Evolutionary conservation across 1,139 yeast genomes (phyloP).

Genomic region (Keqinozyma sinolaborantium): DNA sequence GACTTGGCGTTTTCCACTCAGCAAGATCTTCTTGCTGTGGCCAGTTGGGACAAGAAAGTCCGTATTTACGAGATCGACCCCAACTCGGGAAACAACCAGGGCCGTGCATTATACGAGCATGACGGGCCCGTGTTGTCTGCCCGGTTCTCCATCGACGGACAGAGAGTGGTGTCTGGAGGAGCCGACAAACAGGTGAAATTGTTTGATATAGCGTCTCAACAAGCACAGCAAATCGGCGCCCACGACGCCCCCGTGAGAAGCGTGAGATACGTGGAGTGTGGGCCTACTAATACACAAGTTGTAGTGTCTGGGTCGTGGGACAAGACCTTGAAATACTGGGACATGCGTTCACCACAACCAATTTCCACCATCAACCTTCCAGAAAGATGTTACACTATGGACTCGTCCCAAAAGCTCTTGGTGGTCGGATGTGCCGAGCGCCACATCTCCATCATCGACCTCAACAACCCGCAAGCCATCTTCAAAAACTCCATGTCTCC

Average conservation of each 20-base stretch:
- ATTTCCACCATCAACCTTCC: conserved; percentile 80
- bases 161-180: conserved; percentile 87
- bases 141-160: conserved; percentile 83
- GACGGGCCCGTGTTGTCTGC: conserved; percentile 83
- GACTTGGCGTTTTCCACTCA: conserved; percentile 91
- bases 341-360: conserved; percentile 82
- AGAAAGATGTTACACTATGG: conserved; percentile 91
- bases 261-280: conserved; percentile 78
- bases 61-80: conserved; percentile 84
- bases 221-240: conserved; percentile 76
- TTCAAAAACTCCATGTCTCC: conserved; percentile 79
- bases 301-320: conserved; percentile 97
- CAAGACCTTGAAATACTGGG: conserved; percentile 92
- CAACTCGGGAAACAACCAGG: conserved; percentile 68
- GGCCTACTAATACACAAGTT: conserved; percentile 76
- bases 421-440: conserved; percentile 94
- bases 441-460: conserved; percentile 72
- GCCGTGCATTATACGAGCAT: conserved; percentile 87
- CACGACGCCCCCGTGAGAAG: conserved; percentile 81
- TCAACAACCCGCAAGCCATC: conserved; percentile 79
- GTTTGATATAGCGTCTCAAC: conserved; percentile 81
- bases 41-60: conserved; percentile 96
- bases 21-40: conserved; percentile 74
- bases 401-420: conserved; percentile 70
- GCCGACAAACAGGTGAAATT: conserved; percentile 86